Conservation (phyloP, 1,284 basidiomycete species). For the Trichosporon asahii region DNA sequence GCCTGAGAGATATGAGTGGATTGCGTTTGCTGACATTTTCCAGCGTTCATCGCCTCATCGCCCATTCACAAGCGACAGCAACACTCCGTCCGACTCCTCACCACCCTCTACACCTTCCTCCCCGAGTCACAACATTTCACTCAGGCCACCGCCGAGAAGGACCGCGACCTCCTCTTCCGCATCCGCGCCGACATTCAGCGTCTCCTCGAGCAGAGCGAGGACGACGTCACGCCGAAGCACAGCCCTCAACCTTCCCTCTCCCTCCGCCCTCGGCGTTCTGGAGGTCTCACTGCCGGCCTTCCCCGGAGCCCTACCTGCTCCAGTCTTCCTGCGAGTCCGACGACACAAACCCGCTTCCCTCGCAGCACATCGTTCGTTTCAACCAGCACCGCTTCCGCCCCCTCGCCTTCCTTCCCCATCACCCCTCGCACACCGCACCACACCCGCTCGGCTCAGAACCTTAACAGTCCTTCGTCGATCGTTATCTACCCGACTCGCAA, state of each 20-base stretch:
- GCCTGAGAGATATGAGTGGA: not conserved
- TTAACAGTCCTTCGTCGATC: not conserved
- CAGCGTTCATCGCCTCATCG: slow-evolving; percentile 4
- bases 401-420: not conserved
- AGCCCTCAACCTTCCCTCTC: not conserved
- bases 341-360: not conserved
- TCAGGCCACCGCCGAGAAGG: slow-evolving; percentile 38
- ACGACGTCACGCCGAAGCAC: not conserved
- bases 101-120: slow-evolving; percentile 42
- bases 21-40: not conserved
- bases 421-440: not conserved
- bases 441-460: not conserved
- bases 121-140: slow-evolving; percentile 37
- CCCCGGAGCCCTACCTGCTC: slow-evolving; percentile 13
- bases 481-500: not conserved
- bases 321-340: slow-evolving; percentile 6
- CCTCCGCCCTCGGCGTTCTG: not conserved
- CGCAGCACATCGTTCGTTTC: not conserved
- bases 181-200: slow-evolving; percentile 47
- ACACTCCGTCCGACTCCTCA: slow-evolving; percentile 18
- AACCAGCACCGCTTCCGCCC: not conserved
- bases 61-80: not conserved
- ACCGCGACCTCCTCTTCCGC: slow-evolving; percentile 43
- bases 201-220: slow-evolving; percentile 23
- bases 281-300: not conserved